Conservation (phyloP, 805 yeast genomes). For the Wickerhamiella azymoides region DNA sequence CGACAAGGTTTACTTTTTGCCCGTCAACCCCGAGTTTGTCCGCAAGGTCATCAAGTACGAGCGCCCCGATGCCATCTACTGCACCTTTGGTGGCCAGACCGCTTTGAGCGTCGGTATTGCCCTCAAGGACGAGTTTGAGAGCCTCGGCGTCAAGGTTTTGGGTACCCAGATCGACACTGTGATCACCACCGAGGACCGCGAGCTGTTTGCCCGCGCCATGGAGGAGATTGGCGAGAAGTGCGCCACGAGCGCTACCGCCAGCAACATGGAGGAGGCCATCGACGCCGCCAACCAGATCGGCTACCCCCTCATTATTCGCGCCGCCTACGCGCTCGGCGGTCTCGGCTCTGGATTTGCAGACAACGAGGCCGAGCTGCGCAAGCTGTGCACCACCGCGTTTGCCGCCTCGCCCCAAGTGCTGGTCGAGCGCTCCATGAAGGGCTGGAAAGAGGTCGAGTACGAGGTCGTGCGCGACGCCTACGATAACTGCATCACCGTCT, state of each 20-base stretch:
- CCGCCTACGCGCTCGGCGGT: conserved; percentile 96
- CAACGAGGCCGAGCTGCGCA: conserved; percentile 67
- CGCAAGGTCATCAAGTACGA: conserved; percentile 90
- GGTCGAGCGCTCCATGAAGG: conserved; percentile 94
- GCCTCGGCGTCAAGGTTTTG: conserved; percentile 81
- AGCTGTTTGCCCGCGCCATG: conserved; percentile 86
- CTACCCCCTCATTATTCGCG: conserved; percentile 92
- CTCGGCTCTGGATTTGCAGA: conserved; percentile 96
- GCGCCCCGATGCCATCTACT: conserved; percentile 92
- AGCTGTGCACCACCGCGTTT: conserved; percentile 78
- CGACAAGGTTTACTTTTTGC: conserved; percentile 92
- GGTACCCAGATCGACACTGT: conserved; percentile 96
- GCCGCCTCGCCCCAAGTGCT: conserved; percentile 93
- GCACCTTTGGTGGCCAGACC: conserved; percentile 98
- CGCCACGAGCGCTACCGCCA: conserved; percentile 84
- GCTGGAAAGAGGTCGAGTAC: conserved; percentile 98
- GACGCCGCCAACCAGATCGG: conserved; percentile 76
- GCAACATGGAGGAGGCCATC: conserved; percentile 65
- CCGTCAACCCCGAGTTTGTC: conserved; percentile 95
- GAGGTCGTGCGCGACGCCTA: conserved; percentile 97
- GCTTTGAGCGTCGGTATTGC: conserved; percentile 92
- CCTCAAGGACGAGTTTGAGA: conserved; percentile 87
- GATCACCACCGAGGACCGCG: conserved; percentile 97
- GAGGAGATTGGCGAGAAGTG: conserved; percentile 90
- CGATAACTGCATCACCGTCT: conserved; percentile 96